phyloP scores from a whole-genome alignment of 768 basidiomycete species.

The Termitomyces titanicus region DNA sequence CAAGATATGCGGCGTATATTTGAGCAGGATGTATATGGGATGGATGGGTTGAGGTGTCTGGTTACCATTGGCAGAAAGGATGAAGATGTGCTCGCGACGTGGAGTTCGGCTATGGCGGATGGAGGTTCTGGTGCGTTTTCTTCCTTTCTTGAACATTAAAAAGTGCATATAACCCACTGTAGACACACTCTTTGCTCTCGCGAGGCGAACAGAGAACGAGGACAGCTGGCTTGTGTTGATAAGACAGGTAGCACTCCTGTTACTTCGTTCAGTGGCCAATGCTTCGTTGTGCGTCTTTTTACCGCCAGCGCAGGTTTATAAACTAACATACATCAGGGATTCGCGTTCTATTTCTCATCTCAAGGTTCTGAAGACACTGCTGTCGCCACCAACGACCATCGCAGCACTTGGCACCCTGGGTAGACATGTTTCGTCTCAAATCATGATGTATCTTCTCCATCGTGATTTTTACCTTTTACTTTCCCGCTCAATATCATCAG shows the following conservation, averaged over 20 bases:
- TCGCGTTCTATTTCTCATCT: conserved; percentile 43
- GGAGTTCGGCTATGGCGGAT: conserved; percentile 37
- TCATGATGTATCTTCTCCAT: conserved; percentile 43
- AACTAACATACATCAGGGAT: conserved; percentile 35
- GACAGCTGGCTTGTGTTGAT: conserved; percentile 64
- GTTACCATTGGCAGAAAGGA: conserved; percentile 54
- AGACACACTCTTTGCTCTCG: conserved; percentile 41
- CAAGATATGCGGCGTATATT: conserved; percentile 46
- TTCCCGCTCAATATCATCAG: conserved; percentile 35
- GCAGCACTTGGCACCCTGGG: conserved; percentile 28
- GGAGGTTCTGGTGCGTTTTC: conserved; percentile 26
- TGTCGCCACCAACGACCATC: conserved; percentile 27
- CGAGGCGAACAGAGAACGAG: conserved; percentile 27
- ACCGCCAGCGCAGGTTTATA: neutral
- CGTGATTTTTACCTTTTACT: conserved; percentile 46
- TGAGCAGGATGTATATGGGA: conserved; percentile 44
- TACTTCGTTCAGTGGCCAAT: conserved; percentile 50
- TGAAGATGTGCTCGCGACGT: conserved; percentile 40
- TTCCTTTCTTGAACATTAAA: neutral
- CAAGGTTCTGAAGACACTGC: conserved; percentile 43
- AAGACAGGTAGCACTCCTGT: conserved; percentile 39
- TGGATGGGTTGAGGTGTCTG: conserved; percentile 62
- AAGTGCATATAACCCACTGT: neutral
- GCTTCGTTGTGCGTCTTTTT: conserved; percentile 42
- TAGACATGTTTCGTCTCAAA: conserved; percentile 23